Conservation (phyloP, 1,284 basidiomycete genomes). For the Somion occarium region DNA sequence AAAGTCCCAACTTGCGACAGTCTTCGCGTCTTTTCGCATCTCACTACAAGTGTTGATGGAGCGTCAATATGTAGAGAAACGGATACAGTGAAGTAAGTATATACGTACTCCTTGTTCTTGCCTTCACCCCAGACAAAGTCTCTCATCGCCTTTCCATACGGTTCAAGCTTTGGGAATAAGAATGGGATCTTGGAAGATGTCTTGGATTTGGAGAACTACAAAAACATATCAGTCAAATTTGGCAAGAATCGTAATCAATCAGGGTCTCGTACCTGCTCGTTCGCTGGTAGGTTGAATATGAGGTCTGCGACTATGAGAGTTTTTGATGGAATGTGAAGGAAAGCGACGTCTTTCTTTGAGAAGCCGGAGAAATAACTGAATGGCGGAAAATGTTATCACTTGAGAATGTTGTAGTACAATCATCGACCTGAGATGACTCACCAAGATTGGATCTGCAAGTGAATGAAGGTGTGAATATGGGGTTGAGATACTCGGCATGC, state of each 20-base stretch:
- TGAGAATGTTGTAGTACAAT: not conserved
- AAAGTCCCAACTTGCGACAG: slow-evolving; percentile 48
- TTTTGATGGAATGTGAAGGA: slow-evolving; percentile 71
- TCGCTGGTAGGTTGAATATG: slow-evolving; percentile 80
- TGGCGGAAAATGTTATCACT: not conserved
- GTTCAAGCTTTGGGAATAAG: slow-evolving; percentile 27
- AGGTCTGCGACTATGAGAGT: slow-evolving; percentile 83
- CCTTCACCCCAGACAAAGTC: slow-evolving; percentile 30
- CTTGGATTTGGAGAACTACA: slow-evolving; percentile 25
- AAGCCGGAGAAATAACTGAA: slow-evolving; percentile 72
- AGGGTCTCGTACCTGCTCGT: slow-evolving; percentile 79
- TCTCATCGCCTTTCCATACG: slow-evolving; percentile 33
- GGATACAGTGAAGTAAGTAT: not conserved
- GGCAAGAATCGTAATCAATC: not conserved
- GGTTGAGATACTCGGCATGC: slow-evolving; percentile 1
- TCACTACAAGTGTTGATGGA: slow-evolving; percentile 19
- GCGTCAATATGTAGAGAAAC: slow-evolving; percentile 1
- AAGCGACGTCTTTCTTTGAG: slow-evolving; percentile 82
- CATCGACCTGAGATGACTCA: slow-evolving; percentile 19
- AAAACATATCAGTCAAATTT: not conserved
- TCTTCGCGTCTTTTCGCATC: slow-evolving; percentile 34
- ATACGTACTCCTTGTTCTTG: slow-evolving; percentile 37
- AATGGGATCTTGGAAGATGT: slow-evolving; percentile 21
- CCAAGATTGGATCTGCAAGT: slow-evolving; percentile 51
- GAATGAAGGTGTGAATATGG: not conserved